Percentiles rank a stretch among this genome's conserved stretches.
Evolutionary conservation across 257 asterid genomes (phyloP).

Genomic region (Rubia yunnanensis): DNA sequence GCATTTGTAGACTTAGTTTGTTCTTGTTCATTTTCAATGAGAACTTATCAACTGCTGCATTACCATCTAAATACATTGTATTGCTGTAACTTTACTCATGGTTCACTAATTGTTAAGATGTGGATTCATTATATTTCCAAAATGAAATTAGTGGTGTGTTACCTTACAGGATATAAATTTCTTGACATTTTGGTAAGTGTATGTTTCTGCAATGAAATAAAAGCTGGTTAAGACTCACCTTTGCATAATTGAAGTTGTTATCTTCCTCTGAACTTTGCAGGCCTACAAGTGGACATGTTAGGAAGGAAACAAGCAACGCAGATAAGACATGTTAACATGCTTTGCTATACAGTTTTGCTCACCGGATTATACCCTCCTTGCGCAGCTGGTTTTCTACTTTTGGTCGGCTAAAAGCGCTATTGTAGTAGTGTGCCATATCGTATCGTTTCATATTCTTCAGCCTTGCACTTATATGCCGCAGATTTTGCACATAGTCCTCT

Average conservation of each 20-base stretch:
- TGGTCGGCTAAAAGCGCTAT: neutral
- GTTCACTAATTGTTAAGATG: neutral
- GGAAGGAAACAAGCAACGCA: neutral
- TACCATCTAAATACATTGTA: neutral
- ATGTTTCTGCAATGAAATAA: constrained; percentile 1
- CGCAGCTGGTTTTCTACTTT: neutral
- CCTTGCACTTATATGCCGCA: neutral
- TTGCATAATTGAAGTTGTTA: neutral
- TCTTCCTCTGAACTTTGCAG: constrained; percentile 18
- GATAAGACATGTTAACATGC: neutral
- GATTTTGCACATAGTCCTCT: neutral
- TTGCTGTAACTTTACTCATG: neutral
- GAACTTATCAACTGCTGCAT: neutral
- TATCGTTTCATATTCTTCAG: neutral
- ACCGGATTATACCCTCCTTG: neutral
- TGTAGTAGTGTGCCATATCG: neutral
- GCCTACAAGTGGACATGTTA: constrained; percentile 38
- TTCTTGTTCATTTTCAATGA: neutral
- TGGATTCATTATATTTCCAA: neutral
- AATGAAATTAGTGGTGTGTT: neutral
- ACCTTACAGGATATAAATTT: neutral
- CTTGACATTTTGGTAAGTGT: neutral
- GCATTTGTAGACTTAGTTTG: neutral
- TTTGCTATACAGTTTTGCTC: neutral
- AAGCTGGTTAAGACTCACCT: neutral